Percentiles rank a stretch among this genome's conserved stretches.
These are phyloP conservation scores for Brassica balearica DNA, from an alignment of 441 rosid species.

Conservation along the genomic window DNA sequence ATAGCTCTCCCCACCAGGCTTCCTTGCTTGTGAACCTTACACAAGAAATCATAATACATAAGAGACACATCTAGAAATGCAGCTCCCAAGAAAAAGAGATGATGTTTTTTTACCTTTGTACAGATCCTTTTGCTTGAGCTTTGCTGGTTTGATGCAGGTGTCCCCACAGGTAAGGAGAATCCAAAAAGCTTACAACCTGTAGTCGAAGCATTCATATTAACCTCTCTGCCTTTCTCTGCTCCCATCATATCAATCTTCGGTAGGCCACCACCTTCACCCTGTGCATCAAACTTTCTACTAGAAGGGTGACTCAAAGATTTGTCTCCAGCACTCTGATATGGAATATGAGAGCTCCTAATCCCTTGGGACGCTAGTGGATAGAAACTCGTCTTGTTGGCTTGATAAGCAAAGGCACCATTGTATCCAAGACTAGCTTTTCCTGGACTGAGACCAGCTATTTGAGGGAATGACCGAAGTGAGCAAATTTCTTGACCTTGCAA, in stretches of 20 bases:
- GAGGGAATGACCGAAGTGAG: constrained; percentile 68
- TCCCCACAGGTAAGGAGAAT: constrained; percentile 71
- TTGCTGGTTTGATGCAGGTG: constrained; percentile 56
- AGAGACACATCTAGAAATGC: constrained; percentile 17
- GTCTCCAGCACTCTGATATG: constrained; percentile 50
- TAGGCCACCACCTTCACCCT: constrained; percentile 50
- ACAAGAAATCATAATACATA: constrained; percentile 16
- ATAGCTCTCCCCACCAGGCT: constrained; percentile 93
- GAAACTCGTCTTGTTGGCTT: constrained; percentile 56
- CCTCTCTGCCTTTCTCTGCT: constrained; percentile 48
- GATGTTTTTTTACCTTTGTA: constrained; percentile 68
- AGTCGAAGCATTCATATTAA: constrained; percentile 46
- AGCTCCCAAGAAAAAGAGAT: constrained; percentile 19
- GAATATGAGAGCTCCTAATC: constrained; percentile 48
- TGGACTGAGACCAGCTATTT: constrained; percentile 60
- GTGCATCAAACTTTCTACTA: constrained; percentile 52
- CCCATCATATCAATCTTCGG: constrained; percentile 47
- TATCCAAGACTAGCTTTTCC: constrained; percentile 38
- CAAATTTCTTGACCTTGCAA: constrained; percentile 99
- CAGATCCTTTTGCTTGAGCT: constrained; percentile 91
- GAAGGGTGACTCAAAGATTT: constrained; percentile 44
- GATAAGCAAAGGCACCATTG: constrained; percentile 56
- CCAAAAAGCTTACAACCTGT: constrained; percentile 87
- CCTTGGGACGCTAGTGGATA: constrained; percentile 54
- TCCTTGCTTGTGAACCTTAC: constrained; percentile 96